Conservation (phyloP, 2,329 filamentous ascomycete species). For the Cercospora zeae-maydis region DNA sequence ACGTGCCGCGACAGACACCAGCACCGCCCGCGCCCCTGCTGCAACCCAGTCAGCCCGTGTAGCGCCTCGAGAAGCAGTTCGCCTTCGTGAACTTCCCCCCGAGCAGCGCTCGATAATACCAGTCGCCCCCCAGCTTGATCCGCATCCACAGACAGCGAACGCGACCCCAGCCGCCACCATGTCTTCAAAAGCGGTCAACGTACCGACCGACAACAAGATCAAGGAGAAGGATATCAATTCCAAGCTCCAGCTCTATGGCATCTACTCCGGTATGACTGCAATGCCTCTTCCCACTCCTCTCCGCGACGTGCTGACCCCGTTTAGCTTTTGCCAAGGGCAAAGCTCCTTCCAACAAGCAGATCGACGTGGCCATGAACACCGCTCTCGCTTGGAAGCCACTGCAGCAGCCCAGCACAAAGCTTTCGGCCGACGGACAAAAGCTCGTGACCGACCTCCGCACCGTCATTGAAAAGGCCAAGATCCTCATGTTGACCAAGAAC, state of each 20-base stretch:
- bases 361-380: constrained; percentile 90
- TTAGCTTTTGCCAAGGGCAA: constrained; percentile 82
- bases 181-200: constrained; percentile 57
- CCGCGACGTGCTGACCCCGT: constrained; percentile 35
- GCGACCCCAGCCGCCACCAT: constrained; percentile 24
- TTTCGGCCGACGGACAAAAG: constrained; percentile 77
- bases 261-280: constrained; percentile 51
- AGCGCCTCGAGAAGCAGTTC: neutral
- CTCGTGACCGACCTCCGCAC: constrained; percentile 73
- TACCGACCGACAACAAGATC: constrained; percentile 66
- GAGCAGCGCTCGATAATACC: neutral
- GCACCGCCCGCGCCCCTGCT: neutral
- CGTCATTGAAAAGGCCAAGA: constrained; percentile 80
- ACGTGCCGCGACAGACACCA: neutral
- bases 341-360: constrained; percentile 91
- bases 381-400: constrained; percentile 70
- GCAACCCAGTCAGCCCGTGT: neutral
- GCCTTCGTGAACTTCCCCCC: neutral
- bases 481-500: constrained; percentile 87
- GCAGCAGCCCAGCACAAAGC: constrained; percentile 65
- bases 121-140: neutral
- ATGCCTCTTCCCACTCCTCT: constrained; percentile 34
- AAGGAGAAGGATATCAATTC: constrained; percentile 85
- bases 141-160: neutral
- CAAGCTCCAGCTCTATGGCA: constrained; percentile 94